Evolutionary conservation across 176 grass and related monocot species (phyloP), one percentile per base, ranked within the genome.

Genomic region (Oropetium thomaeum): DNA sequence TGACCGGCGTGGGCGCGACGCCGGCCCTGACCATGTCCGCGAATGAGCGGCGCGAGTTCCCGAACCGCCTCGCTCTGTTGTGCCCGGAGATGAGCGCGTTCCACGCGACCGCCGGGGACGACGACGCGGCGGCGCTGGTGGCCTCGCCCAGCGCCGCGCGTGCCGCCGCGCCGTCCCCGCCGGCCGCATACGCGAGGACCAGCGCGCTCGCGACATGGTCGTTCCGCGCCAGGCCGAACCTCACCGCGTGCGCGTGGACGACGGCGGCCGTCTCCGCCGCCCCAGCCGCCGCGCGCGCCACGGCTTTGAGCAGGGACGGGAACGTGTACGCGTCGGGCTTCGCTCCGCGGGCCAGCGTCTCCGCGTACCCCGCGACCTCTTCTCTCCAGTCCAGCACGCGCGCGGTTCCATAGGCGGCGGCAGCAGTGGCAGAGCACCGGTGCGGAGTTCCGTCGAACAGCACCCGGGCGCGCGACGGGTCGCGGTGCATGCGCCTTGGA

Each of bases 311-410:
- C 75, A 99, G 68, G 63, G 79, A 57, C 37, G 81, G 82, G 69
- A 99, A 92, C 27, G 89, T 99, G 82, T 98, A 86, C 34, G 40
- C 80, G 63, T 90, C 67, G 20, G 96, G 89, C 9, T 31, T 73
- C 53, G 4, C 62, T 8, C 96, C 96, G 22, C 69, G 73, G 4
- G 84, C 80, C 66, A 99, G 72, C 96, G 88, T 86, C 35, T 43
- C 55, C n/a, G 65, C 61, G 81, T 95, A 95, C 0, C 47, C 58
- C 17, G 38, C 70, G 12, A 90, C 38, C 26, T 84, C 96, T 4
- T 79, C 85, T n/a, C n/a, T n/a, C n/a, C n/a, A n/a, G n/a, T n/a
- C n/a, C n/a, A n/a, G 26, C 58, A 51, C 7, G 62, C 73, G 8
- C 9, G 55, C 44, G 13, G 29, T 41, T n/a, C n/a, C n/a, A n/a